Evolutionary conservation across 2,329 filamentous ascomycete genomes (phyloP).

Genomic region (Calonectria pauciramosa): DNA sequence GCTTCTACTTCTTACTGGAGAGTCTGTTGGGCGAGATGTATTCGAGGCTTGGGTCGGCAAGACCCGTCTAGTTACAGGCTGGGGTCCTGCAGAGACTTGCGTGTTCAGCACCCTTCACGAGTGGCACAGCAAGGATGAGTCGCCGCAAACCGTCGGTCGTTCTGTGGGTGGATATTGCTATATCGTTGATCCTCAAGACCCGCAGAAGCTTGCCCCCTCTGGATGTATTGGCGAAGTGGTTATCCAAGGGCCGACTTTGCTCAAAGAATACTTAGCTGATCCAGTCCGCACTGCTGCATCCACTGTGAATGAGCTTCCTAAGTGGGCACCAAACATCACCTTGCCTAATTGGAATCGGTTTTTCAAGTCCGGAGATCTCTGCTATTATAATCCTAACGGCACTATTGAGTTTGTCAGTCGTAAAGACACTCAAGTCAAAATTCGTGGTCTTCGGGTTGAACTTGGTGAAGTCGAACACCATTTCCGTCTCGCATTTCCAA

Average conservation of each 20-base stretch:
- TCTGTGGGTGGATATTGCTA: slow-evolving; percentile 27
- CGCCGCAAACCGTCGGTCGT: slow-evolving; percentile 10
- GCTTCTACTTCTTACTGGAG: slow-evolving; percentile 31
- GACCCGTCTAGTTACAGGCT: slow-evolving; percentile 31
- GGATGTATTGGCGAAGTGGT: slow-evolving; percentile 45
- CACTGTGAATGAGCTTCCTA: slow-evolving; percentile 47
- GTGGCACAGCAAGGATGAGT: slow-evolving; percentile 9
- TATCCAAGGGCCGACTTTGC: slow-evolving; percentile 45
- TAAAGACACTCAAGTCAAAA: background rate
- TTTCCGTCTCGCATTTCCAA: background rate
- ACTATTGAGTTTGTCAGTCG: slow-evolving; percentile 59
- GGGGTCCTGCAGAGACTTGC: slow-evolving; percentile 37
- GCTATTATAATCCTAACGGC: slow-evolving; percentile 49
- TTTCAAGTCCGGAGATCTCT: slow-evolving; percentile 44
- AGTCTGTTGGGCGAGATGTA: slow-evolving; percentile 26
- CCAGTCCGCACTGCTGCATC: slow-evolving; percentile 36
- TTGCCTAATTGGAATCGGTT: slow-evolving; percentile 18
- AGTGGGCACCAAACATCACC: slow-evolving; percentile 33
- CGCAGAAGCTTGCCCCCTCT: slow-evolving; percentile 37
- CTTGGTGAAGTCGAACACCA: slow-evolving; percentile 5
- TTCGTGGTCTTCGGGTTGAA: background rate
- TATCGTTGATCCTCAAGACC: slow-evolving; percentile 43
- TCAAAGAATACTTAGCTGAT: slow-evolving; percentile 41
- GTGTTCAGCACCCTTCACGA: slow-evolving; percentile 12
- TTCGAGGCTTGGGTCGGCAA: slow-evolving; percentile 33